Evolutionary conservation across 139 green algal species (phyloP).

Genomic region (Closterium sp.): DNA sequence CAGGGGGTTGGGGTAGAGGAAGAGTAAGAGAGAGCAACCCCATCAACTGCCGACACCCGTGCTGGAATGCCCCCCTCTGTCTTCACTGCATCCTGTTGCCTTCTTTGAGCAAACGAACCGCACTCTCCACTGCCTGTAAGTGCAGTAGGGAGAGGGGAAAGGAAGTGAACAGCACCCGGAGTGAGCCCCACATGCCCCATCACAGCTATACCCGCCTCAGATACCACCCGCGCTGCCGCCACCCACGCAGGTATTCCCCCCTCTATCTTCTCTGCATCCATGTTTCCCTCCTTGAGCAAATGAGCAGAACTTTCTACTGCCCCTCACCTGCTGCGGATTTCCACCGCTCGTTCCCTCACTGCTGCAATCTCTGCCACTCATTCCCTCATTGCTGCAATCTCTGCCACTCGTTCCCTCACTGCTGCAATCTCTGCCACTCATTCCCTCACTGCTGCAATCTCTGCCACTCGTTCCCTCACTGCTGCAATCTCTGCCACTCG

Average conservation of each 20-base stretch:
- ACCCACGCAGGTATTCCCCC: slow-evolving; percentile 70
- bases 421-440: slow-evolving; percentile 51
- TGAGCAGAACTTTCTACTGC: slow-evolving; percentile 60
- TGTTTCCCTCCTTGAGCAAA: slow-evolving; percentile 92
- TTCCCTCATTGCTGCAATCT: not conserved
- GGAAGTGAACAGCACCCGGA: too few relatives aligned
- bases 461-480: not conserved
- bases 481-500: not conserved
- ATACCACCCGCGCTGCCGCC: slow-evolving; percentile 72
- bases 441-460: not conserved
- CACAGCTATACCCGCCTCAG: slow-evolving; percentile 90
- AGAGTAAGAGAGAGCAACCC: too few relatives aligned
- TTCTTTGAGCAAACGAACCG: slow-evolving; percentile 92
- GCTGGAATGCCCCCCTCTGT: slow-evolving; percentile 78
- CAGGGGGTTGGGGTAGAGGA: too few relatives aligned
- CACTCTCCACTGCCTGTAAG: slow-evolving; percentile 73
- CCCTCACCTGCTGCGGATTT: not conserved
- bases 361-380: slow-evolving; percentile 49
- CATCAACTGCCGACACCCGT: slow-evolving; percentile 67
- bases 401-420: slow-evolving; percentile 14
- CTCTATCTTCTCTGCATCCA: slow-evolving; percentile 98
- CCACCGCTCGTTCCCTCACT: slow-evolving; percentile 14
- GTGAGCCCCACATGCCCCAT: slow-evolving; percentile 97
- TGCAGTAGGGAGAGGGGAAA: too few relatives aligned
- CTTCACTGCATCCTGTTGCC: slow-evolving; percentile 93